Base-by-base conservation (phyloP, 148 eudicot genomes). In the Gaultheria prostrata region DNA sequence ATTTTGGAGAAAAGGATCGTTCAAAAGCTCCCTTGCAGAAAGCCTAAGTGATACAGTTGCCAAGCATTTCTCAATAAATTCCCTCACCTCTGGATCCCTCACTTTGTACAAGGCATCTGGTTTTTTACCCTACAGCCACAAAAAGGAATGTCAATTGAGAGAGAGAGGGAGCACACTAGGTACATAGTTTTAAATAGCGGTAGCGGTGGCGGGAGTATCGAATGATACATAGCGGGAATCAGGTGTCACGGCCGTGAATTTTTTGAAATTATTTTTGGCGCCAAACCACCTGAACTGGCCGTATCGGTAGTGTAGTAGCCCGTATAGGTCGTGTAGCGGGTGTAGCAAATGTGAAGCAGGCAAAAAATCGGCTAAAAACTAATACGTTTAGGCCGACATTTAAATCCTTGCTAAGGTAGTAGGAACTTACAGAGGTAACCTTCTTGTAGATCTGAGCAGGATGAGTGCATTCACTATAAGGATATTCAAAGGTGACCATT, bases 391-490 rank as follows among this genome's bases (percentile, higher is more conserved):
- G n/a, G n/a, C n/a, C n/a, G n/a, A n/a, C n/a, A n/a, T n/a, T n/a
- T n/a, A n/a, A n/a, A n/a, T n/a, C n/a, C n/a, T n/a, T n/a, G n/a
- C n/a, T n/a, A n/a, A n/a, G n/a, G n/a, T n/a, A n/a, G n/a, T n/a
- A n/a, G n/a, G n/a, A n/a, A 49, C 93, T 92, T 92, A 94, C 98
- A 70, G 98, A 94, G 24, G 87, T 92, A 59, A 94, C 98, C 93
- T 92, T 93, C 88, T 94, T 92, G 89, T 94, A 93, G 79, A 93
- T 93, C 83, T 94, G 93, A 73, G 96, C 98, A 84, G 95, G 92
- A 87, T 91, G 89, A 63, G 86, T 88, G 86, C 98, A 94, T 87
- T 94, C 98, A 77, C 98, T 94, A 77, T 94, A 94, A 1, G 98
- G 98, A 73, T 93, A 93, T 82, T 94, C 96, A 77, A 91, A 93